phyloP scores from a whole-genome alignment of 23 red algal genomes.

The Chondrus crispus region DNA sequence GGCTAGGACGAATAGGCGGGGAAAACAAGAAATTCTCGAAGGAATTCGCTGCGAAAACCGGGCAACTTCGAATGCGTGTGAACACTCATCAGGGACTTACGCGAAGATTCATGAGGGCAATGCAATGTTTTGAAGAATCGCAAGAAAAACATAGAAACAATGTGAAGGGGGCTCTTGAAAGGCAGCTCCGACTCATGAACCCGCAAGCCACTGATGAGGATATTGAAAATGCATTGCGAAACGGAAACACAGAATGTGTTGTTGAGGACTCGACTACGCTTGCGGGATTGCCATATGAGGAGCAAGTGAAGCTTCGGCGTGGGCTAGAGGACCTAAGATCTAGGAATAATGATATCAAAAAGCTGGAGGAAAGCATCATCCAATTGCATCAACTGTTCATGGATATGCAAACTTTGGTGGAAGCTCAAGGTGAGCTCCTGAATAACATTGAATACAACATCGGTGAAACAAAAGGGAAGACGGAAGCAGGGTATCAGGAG shows the following conservation, averaged over 20 bases:
- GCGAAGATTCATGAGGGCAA: conserved; percentile 60
- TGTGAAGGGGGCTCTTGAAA: conserved; percentile 39
- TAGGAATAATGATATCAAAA: conserved; percentile 83
- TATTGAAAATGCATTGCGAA: conserved; percentile 37
- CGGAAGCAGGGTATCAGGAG: conserved; percentile 50
- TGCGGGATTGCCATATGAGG: conserved; percentile 20
- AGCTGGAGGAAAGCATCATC: conserved; percentile 87
- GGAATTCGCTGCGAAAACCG: conserved; percentile 26
- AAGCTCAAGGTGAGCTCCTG: conserved; percentile 95
- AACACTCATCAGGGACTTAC: conserved; percentile 70
- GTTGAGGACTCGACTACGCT: conserved; percentile 58
- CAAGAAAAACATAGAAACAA: conserved; percentile 65
- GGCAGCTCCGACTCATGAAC: conserved; percentile 62
- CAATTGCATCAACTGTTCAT: conserved; percentile 93
- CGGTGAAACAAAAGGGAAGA: conserved; percentile 51
- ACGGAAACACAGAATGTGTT: conserved; percentile 12
- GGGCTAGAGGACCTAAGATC: conserved; percentile 48
- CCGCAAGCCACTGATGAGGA: conserved; percentile 53
- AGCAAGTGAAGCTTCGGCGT: conserved; percentile 36
- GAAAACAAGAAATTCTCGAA: conserved; percentile 52
- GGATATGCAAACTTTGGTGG: conserved; percentile 88
- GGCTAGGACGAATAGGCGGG: conserved; percentile 62
- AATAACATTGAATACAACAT: conserved; percentile 96
- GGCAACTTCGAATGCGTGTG: conserved; percentile 36
- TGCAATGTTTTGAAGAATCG: conserved; percentile 52